Conservation (phyloP, 371 early-diverging fungal genomes). For the Cokeromyces recurvatus region DNA sequence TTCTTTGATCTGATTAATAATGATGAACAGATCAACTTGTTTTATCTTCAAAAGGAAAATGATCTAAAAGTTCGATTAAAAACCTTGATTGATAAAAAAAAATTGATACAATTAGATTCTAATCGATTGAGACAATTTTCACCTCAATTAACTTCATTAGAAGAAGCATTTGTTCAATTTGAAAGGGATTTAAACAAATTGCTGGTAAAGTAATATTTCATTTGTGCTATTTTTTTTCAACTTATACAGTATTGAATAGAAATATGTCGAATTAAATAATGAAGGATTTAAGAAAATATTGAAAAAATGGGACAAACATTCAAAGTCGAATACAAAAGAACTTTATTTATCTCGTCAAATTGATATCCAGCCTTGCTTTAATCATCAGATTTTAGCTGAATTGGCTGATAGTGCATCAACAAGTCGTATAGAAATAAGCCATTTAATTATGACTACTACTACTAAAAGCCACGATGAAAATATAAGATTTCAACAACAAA, state of each 20-base stretch:
- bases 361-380: constrained; percentile 94
- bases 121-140: constrained; percentile 50
- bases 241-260: constrained; percentile 38
- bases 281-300: constrained; percentile 95
- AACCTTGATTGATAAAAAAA: constrained; percentile 79
- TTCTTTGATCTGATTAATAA: too few relatives aligned
- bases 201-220: constrained; percentile 52
- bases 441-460: too few relatives aligned
- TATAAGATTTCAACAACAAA: not conserved
- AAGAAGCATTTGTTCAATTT: constrained; percentile 86
- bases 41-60: constrained; percentile 77
- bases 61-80: constrained; percentile 74
- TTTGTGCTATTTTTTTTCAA: too few relatives aligned
- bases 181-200: constrained; percentile 91
- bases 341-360: constrained; percentile 93
- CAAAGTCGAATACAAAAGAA: constrained; percentile 91
- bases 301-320: constrained; percentile 97
- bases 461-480: constrained; percentile 44
- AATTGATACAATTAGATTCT: constrained; percentile 54
- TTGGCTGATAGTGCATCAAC: constrained; percentile 77
- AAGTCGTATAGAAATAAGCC: constrained; percentile 54
- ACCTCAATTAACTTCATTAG: constrained; percentile 61
- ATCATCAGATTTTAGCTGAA: constrained; percentile 83
- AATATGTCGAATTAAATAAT: constrained; percentile 93
- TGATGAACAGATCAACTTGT: constrained; percentile 76